These are phyloP conservation scores for Termitomyces sp. DNA, from an alignment of 768 basidiomycete genomes.

Conservation along the genomic window DNA sequence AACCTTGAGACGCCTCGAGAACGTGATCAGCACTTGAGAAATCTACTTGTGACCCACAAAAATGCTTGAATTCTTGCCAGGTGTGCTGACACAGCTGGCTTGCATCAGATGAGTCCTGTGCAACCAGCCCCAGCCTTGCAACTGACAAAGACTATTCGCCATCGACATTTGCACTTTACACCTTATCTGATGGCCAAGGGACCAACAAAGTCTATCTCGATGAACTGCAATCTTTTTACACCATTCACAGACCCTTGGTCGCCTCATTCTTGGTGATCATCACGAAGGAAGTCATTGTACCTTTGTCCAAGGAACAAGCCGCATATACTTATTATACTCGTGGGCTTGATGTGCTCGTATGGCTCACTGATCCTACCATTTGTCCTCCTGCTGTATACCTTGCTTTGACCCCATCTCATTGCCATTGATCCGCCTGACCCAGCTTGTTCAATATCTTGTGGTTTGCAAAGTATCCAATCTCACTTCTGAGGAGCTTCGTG, in stretches of 20 bases:
- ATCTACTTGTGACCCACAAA: no score
- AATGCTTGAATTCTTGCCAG: no score
- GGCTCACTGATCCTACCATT: constrained; percentile 71
- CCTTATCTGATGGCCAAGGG: constrained; percentile 96
- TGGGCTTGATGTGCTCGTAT: constrained; percentile 79
- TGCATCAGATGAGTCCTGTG: no score
- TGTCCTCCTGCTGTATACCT: constrained; percentile 85
- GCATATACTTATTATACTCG: constrained; percentile 69
- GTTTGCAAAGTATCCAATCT: constrained; percentile 73
- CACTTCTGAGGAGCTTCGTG: constrained; percentile 77
- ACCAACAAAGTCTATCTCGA: constrained; percentile 98
- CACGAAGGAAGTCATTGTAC: constrained; percentile 64
- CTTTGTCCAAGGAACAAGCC: constrained; percentile 62
- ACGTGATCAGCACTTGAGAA: no score
- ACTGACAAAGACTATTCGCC: no score
- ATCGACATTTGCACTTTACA: no score
- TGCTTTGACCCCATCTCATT: constrained; percentile 89
- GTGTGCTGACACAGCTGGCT: no score
- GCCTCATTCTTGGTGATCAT: constrained; percentile 63
- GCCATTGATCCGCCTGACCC: constrained; percentile 94
- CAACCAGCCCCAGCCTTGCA: no score
- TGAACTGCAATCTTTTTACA: constrained; percentile 88
- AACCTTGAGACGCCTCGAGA: no score
- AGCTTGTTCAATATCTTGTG: constrained; percentile 89
- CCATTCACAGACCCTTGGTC: constrained; percentile 89